Evolutionary conservation across 495 filamentous ascomycete genomes (phyloP), one percentile per base, ranked within the genome.

Genomic region (Trichoderma asperelloides): DNA sequence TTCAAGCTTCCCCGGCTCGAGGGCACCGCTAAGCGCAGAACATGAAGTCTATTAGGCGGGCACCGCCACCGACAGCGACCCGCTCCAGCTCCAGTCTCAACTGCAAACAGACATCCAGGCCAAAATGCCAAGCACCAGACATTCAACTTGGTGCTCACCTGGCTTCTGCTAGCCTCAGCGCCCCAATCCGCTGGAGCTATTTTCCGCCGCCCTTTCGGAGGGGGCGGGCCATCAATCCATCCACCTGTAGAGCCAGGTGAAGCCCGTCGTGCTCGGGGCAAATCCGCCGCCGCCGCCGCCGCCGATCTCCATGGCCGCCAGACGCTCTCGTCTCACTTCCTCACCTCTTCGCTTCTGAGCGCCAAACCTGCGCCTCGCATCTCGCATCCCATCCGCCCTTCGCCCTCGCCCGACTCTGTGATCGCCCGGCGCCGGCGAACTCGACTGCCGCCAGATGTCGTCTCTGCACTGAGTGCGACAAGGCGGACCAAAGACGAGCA

Each of bases 121-220:
- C 16, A 16, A 12, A 12, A 13, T 55, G 8, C 49, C 49, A 21
- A 16, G 16, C 18, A 23, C 16, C 21, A 25, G 49, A 55, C 49
- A n/a, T 16, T n/a, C n/a, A 21, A 55, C 21, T 55, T 11, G n/a
- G 8, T 9, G n/a, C n/a, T 21, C n/a, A 23, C 16, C 8, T 21
- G 49, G 21, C 18, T 23, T 55, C 13, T 21, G 16, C 18, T n/a
- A 55, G 49, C 49, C 49, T 55, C 49, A n/a, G 49, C 16, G 55
- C 55, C 55, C 16, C 55, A 60, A 30, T 60, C 55, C 55, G 27
- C 55, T 60, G 55, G 55, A 60, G 55, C 55, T 30, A 60, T 30
- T 60, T 60, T 60, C 55, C 27, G 55, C 55, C 55, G 55, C 55
- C 25, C 49, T 47, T 47, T 25, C 55, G 55, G 55, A 60, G 16